These are phyloP conservation scores for Pseudozyma pruni DNA, from an alignment of 1,284 basidiomycete species.

Conservation along the genomic window DNA sequence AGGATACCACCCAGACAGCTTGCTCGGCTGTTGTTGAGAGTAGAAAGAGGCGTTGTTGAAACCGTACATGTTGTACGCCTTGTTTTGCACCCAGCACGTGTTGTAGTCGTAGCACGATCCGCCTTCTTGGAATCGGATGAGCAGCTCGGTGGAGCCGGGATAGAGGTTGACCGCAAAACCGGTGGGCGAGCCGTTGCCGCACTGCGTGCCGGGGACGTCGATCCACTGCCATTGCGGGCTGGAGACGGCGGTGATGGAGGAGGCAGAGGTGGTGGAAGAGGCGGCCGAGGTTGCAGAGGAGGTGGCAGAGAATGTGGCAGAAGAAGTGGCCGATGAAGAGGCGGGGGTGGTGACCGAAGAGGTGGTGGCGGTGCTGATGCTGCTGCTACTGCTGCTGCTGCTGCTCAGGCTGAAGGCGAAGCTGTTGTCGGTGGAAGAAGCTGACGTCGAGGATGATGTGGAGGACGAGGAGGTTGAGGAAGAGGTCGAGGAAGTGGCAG, in stretches of 20 bases:
- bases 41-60: constrained; percentile 22
- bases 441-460: too few species aligned
- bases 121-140: constrained; percentile 25
- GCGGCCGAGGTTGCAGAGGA: neutral
- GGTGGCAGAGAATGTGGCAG: neutral
- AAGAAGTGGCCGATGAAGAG: neutral
- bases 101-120: constrained; percentile 36
- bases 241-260: neutral
- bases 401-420: too few species aligned
- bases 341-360: neutral
- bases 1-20: constrained; percentile 27
- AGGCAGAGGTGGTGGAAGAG: constrained; percentile 1
- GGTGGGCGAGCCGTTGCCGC: constrained; percentile 27
- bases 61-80: constrained; percentile 25
- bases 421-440: too few species aligned
- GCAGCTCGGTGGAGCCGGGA: constrained; percentile 16
- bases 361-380: neutral
- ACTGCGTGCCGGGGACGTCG: constrained; percentile 30
- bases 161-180: constrained; percentile 31
- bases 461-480: neutral
- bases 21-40: constrained; percentile 9
- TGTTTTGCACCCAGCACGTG: constrained; percentile 4
- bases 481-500: neutral
- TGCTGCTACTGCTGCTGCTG: neutral
- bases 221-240: constrained; percentile 16